These are phyloP conservation scores for Amylocarpus encephaloides DNA, from an alignment of 2,329 filamentous ascomycete species.

Conservation along the genomic window DNA sequence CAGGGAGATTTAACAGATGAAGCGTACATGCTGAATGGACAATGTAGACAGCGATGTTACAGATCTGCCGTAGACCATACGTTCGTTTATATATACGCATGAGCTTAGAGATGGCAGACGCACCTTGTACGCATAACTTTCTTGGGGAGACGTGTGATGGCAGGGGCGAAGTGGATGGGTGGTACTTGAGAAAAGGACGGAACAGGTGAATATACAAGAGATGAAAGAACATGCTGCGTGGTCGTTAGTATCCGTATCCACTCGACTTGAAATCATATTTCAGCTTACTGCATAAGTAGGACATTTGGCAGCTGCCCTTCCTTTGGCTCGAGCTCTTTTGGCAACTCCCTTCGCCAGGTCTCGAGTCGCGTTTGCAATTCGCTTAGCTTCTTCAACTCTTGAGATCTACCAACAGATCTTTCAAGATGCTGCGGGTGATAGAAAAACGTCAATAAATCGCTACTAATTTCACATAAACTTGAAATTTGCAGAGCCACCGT, in stretches of 20 bases:
- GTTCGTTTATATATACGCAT: constrained; percentile 89
- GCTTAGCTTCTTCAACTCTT: constrained; percentile 85
- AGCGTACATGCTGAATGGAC: constrained; percentile 91
- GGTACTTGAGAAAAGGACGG: constrained; percentile 89
- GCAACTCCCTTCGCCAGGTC: constrained; percentile 78
- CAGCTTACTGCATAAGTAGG: constrained; percentile 71
- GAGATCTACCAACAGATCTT: constrained; percentile 63
- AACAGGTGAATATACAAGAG: constrained; percentile 94
- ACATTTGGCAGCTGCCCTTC: constrained; percentile 86
- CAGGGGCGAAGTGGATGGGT: constrained; percentile 71
- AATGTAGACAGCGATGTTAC: constrained; percentile 95
- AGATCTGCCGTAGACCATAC: constrained; percentile 87
- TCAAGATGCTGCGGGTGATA: constrained; percentile 73
- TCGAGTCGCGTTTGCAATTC: constrained; percentile 87
- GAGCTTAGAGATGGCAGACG: constrained; percentile 85
- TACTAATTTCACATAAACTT: constrained; percentile 85
- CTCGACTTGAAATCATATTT: neutral
- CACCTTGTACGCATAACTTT: constrained; percentile 84
- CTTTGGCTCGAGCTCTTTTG: constrained; percentile 79
- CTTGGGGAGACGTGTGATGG: constrained; percentile 84
- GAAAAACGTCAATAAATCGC: constrained; percentile 81
- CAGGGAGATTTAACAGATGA: constrained; percentile 84
- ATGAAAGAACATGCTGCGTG: constrained; percentile 87
- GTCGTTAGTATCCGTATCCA: constrained; percentile 22
- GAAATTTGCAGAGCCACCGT: constrained; percentile 77